A percentile compares a stretch with the other conserved stretches of the same genome.
phyloP scores from a whole-genome alignment of 345 rosid genomes.

The Garcia nutans region DNA sequence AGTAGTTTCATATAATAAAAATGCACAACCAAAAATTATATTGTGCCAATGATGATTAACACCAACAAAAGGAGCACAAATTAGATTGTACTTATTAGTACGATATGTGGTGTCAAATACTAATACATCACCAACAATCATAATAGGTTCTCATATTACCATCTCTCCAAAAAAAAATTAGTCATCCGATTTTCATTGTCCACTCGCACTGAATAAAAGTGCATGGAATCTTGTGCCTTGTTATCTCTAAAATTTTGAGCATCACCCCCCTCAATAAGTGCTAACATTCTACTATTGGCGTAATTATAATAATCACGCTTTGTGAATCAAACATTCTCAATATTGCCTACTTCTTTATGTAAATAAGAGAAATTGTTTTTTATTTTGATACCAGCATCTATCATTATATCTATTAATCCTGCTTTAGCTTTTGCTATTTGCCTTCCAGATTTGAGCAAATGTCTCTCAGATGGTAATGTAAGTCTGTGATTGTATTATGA shows the following conservation, averaged over 20 bases:
- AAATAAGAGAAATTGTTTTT: too few relatives aligned
- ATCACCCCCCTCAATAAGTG: not conserved
- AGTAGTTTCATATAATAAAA: not conserved
- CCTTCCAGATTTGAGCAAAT: slow-evolving; percentile 13
- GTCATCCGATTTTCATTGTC: not conserved
- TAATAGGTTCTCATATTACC: slow-evolving; percentile 2
- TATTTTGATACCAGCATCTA: too few relatives aligned
- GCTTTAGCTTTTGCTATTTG: not conserved
- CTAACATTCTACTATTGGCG: too few relatives aligned
- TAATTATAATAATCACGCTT: too few relatives aligned
- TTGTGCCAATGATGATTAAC: slow-evolving; percentile 8
- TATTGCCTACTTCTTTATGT: too few relatives aligned
- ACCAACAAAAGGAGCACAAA: slow-evolving; percentile 6
- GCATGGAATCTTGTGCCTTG: not conserved
- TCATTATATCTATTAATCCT: not conserved
- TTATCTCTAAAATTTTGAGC: not conserved
- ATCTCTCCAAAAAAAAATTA: not conserved
- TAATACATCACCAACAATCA: not conserved
- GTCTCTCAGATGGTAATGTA: slow-evolving; percentile 18
- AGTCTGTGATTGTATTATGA: slow-evolving; percentile 24
- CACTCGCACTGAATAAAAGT: not conserved
- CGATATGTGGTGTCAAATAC: slow-evolving; percentile 3
- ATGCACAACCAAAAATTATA: not conserved
- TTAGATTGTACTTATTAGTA: not conserved
- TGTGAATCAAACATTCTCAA: too few relatives aligned